Base-by-base conservation (phyloP, 257 asterid species). In the Nicotiana tomentosiformis region DNA sequence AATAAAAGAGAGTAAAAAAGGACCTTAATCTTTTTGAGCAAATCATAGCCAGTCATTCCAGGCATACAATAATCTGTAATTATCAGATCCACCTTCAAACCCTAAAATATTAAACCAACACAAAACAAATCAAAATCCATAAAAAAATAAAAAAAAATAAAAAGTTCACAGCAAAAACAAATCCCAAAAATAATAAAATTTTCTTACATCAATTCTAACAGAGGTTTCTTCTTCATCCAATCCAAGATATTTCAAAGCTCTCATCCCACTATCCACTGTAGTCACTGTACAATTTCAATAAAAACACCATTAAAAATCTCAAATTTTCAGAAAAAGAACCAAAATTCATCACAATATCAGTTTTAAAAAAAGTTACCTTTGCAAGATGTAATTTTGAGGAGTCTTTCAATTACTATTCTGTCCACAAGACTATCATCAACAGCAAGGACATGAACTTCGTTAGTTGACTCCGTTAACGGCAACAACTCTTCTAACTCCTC, bases 1-100 rank as follows among this genome's bases (percentile, higher is more conserved):
- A 56, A 30, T 17, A 37, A 64, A 74, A 77, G 29, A 78, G 55
- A 11, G 32, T 1, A 82, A 23, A n/a, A 81, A 32, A 14, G 5
- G 5, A 93, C 98, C 98, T 95, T 95, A 83, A 95, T 92, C 85
- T 92, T 95, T 81, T 92, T 95, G 46, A 95, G 93, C 86, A 95
- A 83, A 79, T 93, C 98, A 84, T 89, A 95, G 18, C 98, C 98
- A 78, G 97, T 93, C 98, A 95, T 95, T 85, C 92, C 98, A 83
- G 98, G 98, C 98, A 95, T 95, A 87, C 95, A 95, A 66, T 95
- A 95, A 83, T 95, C 98, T 67, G 98, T 95, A 10, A 95, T 95
- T 64, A 95, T 88, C 90, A 95, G 87, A 89, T 95, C 97, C 79
- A 95, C 98, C 90, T 95, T 95, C 84, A 93, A 87, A 14, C 89